Evolutionary conservation across 768 basidiomycete genomes (phyloP).

Genomic region (Cytidiella melzeri): DNA sequence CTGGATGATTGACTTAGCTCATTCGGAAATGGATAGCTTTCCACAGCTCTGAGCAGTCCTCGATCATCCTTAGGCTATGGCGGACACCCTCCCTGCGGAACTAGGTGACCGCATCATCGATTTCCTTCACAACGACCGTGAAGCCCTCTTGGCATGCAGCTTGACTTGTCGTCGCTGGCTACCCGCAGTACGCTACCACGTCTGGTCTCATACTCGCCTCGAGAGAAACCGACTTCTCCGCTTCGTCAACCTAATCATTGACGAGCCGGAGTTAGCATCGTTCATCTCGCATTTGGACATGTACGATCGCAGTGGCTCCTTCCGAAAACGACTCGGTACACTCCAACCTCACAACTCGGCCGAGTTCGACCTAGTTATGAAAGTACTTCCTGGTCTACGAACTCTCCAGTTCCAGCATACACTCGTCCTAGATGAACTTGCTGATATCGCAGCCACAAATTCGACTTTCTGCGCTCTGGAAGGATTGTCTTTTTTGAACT

Average conservation of each 20-base stretch:
- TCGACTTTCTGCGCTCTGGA: background rate
- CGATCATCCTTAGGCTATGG: too few relatives aligned
- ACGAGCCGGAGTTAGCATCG: slow-evolving; percentile 1
- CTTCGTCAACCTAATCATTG: slow-evolving; percentile 6
- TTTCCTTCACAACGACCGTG: slow-evolving; percentile 12
- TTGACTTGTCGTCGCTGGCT: slow-evolving; percentile 12
- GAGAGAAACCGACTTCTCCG: slow-evolving; percentile 1
- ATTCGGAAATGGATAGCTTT: too few relatives aligned
- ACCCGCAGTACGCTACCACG: slow-evolving; percentile 12
- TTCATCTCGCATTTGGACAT: slow-evolving; percentile 2
- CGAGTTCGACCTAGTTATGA: background rate
- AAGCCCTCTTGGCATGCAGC: slow-evolving; percentile 8
- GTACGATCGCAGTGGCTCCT: background rate
- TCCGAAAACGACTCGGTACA: background rate
- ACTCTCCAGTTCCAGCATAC: background rate
- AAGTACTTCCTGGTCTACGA: background rate
- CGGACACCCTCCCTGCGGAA: slow-evolving; percentile 11
- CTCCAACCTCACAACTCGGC: background rate
- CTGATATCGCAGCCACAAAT: background rate
- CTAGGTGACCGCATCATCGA: slow-evolving; percentile 15
- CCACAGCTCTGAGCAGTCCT: too few relatives aligned
- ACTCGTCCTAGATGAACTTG: background rate
- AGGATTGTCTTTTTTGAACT: background rate
- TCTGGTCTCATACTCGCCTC: slow-evolving; percentile 4
- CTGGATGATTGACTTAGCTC: too few relatives aligned